Evolutionary conservation across 352 stramenopile species (phyloP), one percentile per base, ranked within the genome.

Genomic region (Pythium oligandrum): DNA sequence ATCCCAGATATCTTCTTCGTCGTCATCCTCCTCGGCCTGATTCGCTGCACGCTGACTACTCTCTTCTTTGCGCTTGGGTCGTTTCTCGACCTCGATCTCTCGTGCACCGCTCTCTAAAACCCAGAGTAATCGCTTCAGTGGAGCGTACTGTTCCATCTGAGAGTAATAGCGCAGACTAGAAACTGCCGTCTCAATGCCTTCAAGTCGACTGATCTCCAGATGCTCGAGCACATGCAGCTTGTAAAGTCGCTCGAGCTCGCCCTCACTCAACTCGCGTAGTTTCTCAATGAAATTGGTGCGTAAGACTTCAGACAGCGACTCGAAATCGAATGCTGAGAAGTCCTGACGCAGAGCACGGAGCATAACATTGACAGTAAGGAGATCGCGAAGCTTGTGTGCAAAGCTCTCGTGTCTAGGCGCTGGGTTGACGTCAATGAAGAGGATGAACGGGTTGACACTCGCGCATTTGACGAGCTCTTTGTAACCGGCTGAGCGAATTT

Each of bases 281-380:
- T 91, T 91, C 31, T 83, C 58, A 32, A 91, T 67, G 48, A 89
- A 84, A 34, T 88, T 88, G 11, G 74, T 83, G 9, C 78, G 73
- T 32, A 81, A 58, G 0, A 53, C 52, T 9, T 81, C 68, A 4
- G 70, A 76, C 1, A 88, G 59, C 6, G 55, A 48, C 1, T 63
- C 63, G 44, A 80, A 79, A 12, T 69, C 63, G 43, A 63, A 66
- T 17, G 39, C 17, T 30, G 48, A 50, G 30, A 70, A 62, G 48
- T 64, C 74, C 42, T 40, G 60, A 40, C 53, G 69, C 4, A 81
- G 35, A 10, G 46, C 35, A 0, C 38, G 40, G 1, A 85, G 63
- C 10, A 73, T 45, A 0, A 11, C 37, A 49, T 91, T 91, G 3
- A 86, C 80, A 9, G 53, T 51, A 40, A 86, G 42, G 5, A 79